Conservation (phyloP, 2,329 filamentous ascomycete species). For the Claviceps cyperi region DNA sequence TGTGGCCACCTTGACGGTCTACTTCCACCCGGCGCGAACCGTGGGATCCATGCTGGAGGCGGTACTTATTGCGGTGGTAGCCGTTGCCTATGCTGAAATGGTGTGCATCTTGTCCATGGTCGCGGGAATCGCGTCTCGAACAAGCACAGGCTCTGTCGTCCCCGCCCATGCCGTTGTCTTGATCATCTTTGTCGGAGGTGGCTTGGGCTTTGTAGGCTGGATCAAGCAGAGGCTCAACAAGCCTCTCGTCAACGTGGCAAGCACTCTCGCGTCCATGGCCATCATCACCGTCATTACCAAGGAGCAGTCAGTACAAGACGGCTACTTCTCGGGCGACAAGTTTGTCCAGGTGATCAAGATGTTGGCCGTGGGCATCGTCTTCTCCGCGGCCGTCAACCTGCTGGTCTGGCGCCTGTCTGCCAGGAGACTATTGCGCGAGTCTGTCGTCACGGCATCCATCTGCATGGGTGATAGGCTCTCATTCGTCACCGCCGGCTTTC, state of each 20-base stretch:
- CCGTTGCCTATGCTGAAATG: slow-evolving; percentile 56
- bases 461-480: slow-evolving; percentile 70
- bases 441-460: slow-evolving; percentile 57
- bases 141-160: slow-evolving; percentile 47
- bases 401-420: slow-evolving; percentile 68
- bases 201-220: slow-evolving; percentile 79
- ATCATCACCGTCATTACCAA: slow-evolving; percentile 85
- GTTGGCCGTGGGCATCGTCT: slow-evolving; percentile 61
- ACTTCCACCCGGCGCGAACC: slow-evolving; percentile 81
- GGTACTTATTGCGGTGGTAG: slow-evolving; percentile 58
- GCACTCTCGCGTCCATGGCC: slow-evolving; percentile 73
- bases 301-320: slow-evolving; percentile 73
- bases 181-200: slow-evolving; percentile 71
- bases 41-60: slow-evolving; percentile 85
- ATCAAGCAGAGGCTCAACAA: slow-evolving; percentile 67
- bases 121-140: slow-evolving; percentile 66
- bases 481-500: slow-evolving; percentile 67
- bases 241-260: slow-evolving; percentile 70
- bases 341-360: slow-evolving; percentile 73
- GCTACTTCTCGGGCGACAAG: slow-evolving; percentile 68
- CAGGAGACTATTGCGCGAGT: slow-evolving; percentile 54
- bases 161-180: slow-evolving; percentile 69
- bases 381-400: slow-evolving; percentile 61
- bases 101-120: slow-evolving; percentile 77
- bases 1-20: slow-evolving; percentile 85